phyloP scores from a whole-genome alignment of 2,329 filamentous ascomycete species.

The Aspergillus brunneoviolaceus region DNA sequence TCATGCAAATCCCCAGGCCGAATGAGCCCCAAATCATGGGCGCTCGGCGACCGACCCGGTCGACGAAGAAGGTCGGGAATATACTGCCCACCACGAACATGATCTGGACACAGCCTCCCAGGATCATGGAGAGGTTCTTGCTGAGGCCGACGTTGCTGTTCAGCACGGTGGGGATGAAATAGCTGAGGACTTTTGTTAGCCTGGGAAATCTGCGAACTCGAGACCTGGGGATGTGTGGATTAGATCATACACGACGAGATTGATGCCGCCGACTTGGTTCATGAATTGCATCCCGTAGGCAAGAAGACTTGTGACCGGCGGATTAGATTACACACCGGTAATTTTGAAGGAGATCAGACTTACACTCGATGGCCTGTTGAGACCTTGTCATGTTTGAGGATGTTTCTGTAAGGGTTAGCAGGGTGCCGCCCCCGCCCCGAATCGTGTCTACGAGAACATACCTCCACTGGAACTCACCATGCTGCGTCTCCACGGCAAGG shows the following conservation, averaged over 20 bases:
- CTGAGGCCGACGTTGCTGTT: conserved; percentile 25
- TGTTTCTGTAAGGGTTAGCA: conserved; percentile 11
- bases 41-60: conserved; percentile 39
- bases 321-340: neutral
- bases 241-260: conserved; percentile 40
- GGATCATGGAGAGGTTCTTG: conserved; percentile 23
- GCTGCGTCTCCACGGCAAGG: conserved; percentile 42
- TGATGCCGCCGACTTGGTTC: conserved; percentile 53
- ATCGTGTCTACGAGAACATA: neutral
- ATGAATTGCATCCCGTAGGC: conserved; percentile 51
- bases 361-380: conserved; percentile 45
- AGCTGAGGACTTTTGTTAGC: conserved; percentile 7
- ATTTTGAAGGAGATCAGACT: neutral
- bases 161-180: conserved; percentile 24
- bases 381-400: conserved; percentile 46
- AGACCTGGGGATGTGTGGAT: neutral
- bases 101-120: conserved; percentile 29
- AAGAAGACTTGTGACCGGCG: conserved; percentile 33
- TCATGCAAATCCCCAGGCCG: conserved; percentile 41
- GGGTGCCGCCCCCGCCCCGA: neutral
- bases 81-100: conserved; percentile 39
- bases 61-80: conserved; percentile 48
- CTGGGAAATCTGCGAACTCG: neutral
- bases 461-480: conserved; percentile 38
- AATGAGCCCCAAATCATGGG: conserved; percentile 38